Percentiles rank a stretch among this genome's conserved stretches.
Evolutionary conservation across 805 yeast species (phyloP).

Genomic region (Candida pseudofarinosa): DNA sequence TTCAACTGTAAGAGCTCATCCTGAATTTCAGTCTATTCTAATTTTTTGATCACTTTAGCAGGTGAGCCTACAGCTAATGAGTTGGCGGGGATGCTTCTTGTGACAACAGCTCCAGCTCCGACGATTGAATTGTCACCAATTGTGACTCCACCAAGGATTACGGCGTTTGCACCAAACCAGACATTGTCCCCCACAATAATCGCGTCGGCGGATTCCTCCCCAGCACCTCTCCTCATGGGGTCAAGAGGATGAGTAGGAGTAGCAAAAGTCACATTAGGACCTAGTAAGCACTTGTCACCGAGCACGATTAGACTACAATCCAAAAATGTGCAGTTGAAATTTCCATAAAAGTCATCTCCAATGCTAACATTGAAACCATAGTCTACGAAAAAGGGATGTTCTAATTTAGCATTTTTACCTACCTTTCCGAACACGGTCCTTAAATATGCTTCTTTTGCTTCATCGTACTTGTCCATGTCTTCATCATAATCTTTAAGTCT

Average conservation of each 20-base stretch:
- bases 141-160: conserved; percentile 60
- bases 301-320: conserved; percentile 59
- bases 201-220: conserved; percentile 53
- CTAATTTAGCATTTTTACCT: conserved; percentile 40
- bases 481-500: conserved; percentile 30
- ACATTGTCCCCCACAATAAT: conserved; percentile 59
- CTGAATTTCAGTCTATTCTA: too few relatives aligned
- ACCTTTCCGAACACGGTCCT: conserved; percentile 45
- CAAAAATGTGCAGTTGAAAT: conserved; percentile 52
- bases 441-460: conserved; percentile 36
- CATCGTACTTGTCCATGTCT: conserved; percentile 21
- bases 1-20: too few relatives aligned
- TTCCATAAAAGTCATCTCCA: conserved; percentile 58
- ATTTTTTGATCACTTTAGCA: conserved; percentile 41
- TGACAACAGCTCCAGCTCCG: conserved; percentile 68
- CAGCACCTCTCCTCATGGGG: conserved; percentile 37
- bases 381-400: conserved; percentile 61
- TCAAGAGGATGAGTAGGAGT: conserved; percentile 67
- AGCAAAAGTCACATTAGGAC: conserved; percentile 57
- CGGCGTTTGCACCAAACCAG: conserved; percentile 60
- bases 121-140: conserved; percentile 59
- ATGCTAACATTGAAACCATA: conserved; percentile 59
- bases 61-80: conserved; percentile 65
- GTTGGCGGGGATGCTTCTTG: conserved; percentile 50
- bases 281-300: conserved; percentile 57